Conservation (phyloP, 2,329 filamentous ascomycete genomes). For the Diaporthe amygdali region DNA sequence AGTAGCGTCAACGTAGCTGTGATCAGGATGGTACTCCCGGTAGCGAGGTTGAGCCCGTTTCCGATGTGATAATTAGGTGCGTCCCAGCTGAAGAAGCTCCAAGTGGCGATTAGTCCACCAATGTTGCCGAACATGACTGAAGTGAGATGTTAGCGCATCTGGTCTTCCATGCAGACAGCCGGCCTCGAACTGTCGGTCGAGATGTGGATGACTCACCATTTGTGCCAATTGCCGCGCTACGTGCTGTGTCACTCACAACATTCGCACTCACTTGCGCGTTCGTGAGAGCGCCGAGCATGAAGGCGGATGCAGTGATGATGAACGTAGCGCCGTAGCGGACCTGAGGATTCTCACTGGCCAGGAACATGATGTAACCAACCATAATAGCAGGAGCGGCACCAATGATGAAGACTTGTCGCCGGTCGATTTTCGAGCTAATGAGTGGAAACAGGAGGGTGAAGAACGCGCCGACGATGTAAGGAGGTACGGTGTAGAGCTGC, state of each 20-base stretch:
- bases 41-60: conserved; percentile 72
- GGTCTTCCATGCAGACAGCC: background rate
- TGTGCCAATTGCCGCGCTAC: conserved; percentile 68
- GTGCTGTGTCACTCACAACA: conserved; percentile 73
- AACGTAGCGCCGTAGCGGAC: conserved; percentile 75
- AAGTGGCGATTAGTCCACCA: conserved; percentile 71
- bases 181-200: background rate
- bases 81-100: conserved; percentile 68
- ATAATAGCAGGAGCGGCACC: conserved; percentile 67
- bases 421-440: conserved; percentile 65
- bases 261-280: conserved; percentile 74
- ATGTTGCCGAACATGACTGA: conserved; percentile 73
- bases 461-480: conserved; percentile 71
- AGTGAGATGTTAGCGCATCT: background rate
- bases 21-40: conserved; percentile 57
- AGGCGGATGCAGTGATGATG: conserved; percentile 68
- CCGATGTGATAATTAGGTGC: conserved; percentile 72
- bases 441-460: conserved; percentile 68
- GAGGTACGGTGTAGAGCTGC: conserved; percentile 74
- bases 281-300: conserved; percentile 66
- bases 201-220: conserved; percentile 37
- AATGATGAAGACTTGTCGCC: conserved; percentile 65
- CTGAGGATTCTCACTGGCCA: conserved; percentile 55
- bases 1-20: conserved; percentile 50
- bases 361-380: conserved; percentile 73